Base-by-base conservation (phyloP, 495 filamentous ascomycete species). In the Neurospora discreta region DNA sequence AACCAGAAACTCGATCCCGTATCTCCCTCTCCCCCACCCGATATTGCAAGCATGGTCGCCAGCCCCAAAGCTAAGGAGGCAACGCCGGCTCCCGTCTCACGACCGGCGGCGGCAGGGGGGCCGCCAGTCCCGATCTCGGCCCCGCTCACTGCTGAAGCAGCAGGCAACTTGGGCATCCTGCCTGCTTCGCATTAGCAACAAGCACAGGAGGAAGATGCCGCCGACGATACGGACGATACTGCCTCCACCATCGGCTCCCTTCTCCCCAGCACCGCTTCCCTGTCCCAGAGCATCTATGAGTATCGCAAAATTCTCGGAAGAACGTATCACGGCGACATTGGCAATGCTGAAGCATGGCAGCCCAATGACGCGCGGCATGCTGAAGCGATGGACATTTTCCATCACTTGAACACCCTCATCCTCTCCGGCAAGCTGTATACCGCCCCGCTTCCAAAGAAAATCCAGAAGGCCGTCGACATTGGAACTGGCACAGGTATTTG, bases 341-440 rank as follows among this genome's bases (percentile, higher is more conserved):
- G 46, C 68, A 40, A 36, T 11, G 39, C 46, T 33, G 33, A 70
- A 30, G 39, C 15, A n/a, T 77, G 78, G 78, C 58, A 73, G 5
- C 78, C 78, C 5, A 80, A 77, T 58, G 78, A 80, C 39, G 71
- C 77, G 23, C 68, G 69, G 3, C 74, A 76, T 20, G 39, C 75
- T 6, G 75, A 74, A 41, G 73, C 71, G 26, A 73, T 75, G 46
- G 80, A 82, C 26, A 7, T 60, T 6, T 60, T 60, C 26, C 52
- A 60, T 60, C 52, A 60, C 26, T 33, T 33, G 26, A 30, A 60
- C 75, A 76, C 73, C 8, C 77, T 82, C 15, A 65, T 86, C 36
- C 81, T 89, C 5, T 85, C 84, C 33, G 88, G 88, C 5, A 83
- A 82, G 67, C 81, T 90, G 3, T 85, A 82, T 74, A 79, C 88